phyloP scores from a whole-genome alignment of 192 early-diverging fungal species.

The Coemansia sp. region DNA sequence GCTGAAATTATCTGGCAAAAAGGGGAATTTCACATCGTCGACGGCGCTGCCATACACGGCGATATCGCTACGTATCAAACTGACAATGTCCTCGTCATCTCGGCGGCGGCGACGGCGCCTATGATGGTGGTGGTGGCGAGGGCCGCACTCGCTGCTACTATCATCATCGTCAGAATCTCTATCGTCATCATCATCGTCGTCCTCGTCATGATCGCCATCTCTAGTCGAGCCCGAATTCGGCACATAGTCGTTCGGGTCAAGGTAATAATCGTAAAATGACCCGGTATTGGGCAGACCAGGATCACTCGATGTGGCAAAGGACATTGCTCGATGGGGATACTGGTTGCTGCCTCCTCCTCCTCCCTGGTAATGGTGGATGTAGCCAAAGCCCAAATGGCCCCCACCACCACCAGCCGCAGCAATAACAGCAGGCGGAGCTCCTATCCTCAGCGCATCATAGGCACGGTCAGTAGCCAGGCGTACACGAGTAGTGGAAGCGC shows the following conservation, averaged over 20 bases:
- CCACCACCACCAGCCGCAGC: conserved; percentile 6
- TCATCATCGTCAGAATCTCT: not conserved
- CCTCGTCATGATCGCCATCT: not conserved
- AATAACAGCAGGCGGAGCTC: conserved; percentile 13
- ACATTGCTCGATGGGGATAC: conserved; percentile 23
- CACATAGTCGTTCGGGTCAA: conserved; percentile 15
- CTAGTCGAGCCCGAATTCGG: conserved; percentile 15
- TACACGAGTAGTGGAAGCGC: conserved; percentile 45
- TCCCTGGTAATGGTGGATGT: conserved; percentile 5
- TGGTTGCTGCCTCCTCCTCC: conserved; percentile 1
- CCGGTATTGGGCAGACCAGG: conserved; percentile 35
- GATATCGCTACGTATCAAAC: conserved; percentile 43
- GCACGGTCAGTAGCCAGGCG: conserved; percentile 50
- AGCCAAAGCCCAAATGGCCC: conserved; percentile 1
- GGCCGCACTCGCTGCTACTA: conserved; percentile 10
- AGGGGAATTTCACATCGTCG: conserved; percentile 55
- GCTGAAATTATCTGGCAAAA: conserved; percentile 48
- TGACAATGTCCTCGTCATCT: conserved; percentile 33
- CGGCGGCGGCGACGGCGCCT: not conserved
- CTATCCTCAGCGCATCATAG: conserved; percentile 44
- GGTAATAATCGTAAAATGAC: conserved; percentile 40
- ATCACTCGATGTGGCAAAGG: conserved; percentile 42
- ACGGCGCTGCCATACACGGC: conserved; percentile 46
- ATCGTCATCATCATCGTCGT: not conserved
- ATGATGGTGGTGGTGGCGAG: not conserved